Evolutionary conservation across 192 early-diverging fungal species (phyloP).

Genomic region (Podila verticillata): DNA sequence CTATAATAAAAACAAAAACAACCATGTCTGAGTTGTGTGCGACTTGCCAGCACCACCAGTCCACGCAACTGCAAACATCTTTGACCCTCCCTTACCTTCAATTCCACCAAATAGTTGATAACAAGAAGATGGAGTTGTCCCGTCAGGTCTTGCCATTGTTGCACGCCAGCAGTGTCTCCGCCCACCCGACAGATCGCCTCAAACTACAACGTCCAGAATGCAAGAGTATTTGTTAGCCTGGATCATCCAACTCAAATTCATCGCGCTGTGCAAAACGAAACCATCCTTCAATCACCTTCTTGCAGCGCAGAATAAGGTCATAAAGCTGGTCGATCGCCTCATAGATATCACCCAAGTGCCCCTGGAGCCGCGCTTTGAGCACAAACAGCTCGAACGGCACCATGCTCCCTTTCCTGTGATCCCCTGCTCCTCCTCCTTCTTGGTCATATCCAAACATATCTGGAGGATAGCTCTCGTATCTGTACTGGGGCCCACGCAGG

Average conservation of each 20-base stretch:
- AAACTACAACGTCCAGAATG: conserved; percentile 7
- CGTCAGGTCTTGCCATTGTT: conserved; percentile 51
- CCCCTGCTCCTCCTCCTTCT: neutral
- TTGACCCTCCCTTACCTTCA: conserved; percentile 16
- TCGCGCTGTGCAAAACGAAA: neutral
- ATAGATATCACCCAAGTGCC: conserved; percentile 46
- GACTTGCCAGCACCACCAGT: no score
- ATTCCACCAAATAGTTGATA: conserved; percentile 51
- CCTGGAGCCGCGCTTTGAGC: conserved; percentile 54
- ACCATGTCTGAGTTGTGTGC: neutral
- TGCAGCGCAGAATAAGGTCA: conserved; percentile 53
- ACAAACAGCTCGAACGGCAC: conserved; percentile 63
- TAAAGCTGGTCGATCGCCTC: conserved; percentile 56
- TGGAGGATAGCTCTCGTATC: conserved; percentile 54
- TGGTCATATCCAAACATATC: conserved; percentile 15
- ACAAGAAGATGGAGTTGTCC: conserved; percentile 58
- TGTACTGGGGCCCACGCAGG: conserved; percentile 52
- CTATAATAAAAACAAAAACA: neutral
- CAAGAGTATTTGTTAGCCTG: neutral
- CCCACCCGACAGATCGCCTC: conserved; percentile 27
- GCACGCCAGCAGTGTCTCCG: conserved; percentile 15
- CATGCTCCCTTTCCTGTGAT: conserved; percentile 43
- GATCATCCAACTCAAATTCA: no score
- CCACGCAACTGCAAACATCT: no score
- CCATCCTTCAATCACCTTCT: conserved; percentile 35